These are phyloP conservation scores for Phytophthora parvispora DNA, from an alignment of 352 stramenopile genomes.

Conservation along the genomic window DNA sequence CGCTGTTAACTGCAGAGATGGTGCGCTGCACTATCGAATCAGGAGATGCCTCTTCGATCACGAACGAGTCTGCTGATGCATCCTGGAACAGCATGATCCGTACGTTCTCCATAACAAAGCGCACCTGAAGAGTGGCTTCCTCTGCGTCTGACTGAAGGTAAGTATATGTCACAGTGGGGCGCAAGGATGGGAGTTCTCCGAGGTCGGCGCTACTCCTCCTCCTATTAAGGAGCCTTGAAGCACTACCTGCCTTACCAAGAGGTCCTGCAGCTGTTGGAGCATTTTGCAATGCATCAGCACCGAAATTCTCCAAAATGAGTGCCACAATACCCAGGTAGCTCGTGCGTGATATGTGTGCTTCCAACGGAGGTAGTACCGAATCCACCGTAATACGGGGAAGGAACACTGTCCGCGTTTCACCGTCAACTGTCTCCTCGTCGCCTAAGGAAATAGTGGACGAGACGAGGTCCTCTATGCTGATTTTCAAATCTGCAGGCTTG, in stretches of 20 bases:
- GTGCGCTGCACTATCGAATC: constrained; percentile 21
- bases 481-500: constrained; percentile 53
- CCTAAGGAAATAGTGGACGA: constrained; percentile 54
- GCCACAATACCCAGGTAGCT: constrained; percentile 76
- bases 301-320: constrained; percentile 79
- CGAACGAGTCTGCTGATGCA: not conserved
- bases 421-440: constrained; percentile 27
- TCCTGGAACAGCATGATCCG: constrained; percentile 57
- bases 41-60: not conserved
- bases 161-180: constrained; percentile 76
- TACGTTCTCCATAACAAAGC: constrained; percentile 70
- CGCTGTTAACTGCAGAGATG: not conserved
- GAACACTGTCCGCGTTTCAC: constrained; percentile 23
- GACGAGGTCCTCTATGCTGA: constrained; percentile 79
- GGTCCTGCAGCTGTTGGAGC: constrained; percentile 3
- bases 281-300: constrained; percentile 64
- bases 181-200: constrained; percentile 37
- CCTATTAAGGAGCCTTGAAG: not conserved
- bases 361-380: constrained; percentile 40
- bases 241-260: constrained; percentile 6
- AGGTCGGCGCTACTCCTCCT: constrained; percentile 22
- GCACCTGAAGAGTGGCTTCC: constrained; percentile 67
- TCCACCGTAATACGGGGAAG: constrained; percentile 79
- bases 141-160: constrained; percentile 81
- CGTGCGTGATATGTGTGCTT: constrained; percentile 43